phyloP scores from a whole-genome alignment of 345 rosid genomes.

The Linum trigynum region DNA sequence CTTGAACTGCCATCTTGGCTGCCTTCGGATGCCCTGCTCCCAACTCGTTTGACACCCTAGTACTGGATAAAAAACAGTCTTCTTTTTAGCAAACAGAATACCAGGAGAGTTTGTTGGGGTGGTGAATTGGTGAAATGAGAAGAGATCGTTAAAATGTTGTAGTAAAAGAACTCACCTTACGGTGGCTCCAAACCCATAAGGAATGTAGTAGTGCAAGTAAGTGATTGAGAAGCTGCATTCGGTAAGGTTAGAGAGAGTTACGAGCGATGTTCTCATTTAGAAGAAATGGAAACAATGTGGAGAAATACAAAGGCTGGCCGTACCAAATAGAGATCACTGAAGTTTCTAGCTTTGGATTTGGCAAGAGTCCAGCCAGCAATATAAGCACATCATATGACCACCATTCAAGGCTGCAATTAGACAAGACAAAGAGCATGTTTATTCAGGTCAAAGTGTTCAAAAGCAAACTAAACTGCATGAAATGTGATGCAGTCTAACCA shows the following conservation, averaged over 20 bases:
- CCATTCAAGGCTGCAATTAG: conserved; percentile 40
- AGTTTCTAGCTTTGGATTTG: conserved; percentile 45
- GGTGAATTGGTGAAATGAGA: neutral
- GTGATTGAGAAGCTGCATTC: conserved; percentile 34
- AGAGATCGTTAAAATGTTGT: neutral
- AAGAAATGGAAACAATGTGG: neutral
- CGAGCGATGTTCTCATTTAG: neutral
- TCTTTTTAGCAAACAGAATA: neutral
- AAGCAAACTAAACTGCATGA: neutral
- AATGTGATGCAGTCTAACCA: too few species aligned
- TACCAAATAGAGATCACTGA: conserved; percentile 52
- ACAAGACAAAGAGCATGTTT: neutral
- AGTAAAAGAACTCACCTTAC: conserved; percentile 34
- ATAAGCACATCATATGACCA: conserved; percentile 44
- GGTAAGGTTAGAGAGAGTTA: conserved; percentile 1
- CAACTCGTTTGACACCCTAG: conserved; percentile 3
- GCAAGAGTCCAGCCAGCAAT: conserved; percentile 41
- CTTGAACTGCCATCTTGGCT: neutral
- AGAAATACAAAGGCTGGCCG: neutral
- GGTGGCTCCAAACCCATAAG: conserved; percentile 40
- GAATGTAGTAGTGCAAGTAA: conserved; percentile 29
- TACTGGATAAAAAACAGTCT: neutral
- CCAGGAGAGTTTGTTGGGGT: neutral
- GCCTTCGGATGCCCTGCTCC: conserved; percentile 1
- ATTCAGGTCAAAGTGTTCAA: neutral